Evolutionary conservation across 2,329 filamentous ascomycete species (phyloP).

Genomic region (Fusarium buxicola): DNA sequence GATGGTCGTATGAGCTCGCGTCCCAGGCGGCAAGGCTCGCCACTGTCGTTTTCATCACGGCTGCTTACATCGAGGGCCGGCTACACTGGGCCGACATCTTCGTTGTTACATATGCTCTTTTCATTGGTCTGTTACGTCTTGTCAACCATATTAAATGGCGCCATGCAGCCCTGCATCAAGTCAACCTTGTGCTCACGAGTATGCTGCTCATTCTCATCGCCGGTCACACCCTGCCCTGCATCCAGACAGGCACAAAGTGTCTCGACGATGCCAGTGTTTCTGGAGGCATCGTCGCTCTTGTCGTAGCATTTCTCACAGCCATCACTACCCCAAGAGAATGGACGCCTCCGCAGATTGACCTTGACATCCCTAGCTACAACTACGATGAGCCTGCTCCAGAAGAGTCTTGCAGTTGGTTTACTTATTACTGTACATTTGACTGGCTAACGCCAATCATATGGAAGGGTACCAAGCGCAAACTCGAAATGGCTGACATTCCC

Average conservation of each 20-base stretch:
- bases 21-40: slow-evolving; percentile 56
- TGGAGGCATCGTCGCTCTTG: slow-evolving; percentile 53
- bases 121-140: slow-evolving; percentile 58
- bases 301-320: slow-evolving; percentile 54
- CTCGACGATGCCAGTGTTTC: slow-evolving; percentile 47
- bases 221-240: slow-evolving; percentile 58
- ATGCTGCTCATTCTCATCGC: slow-evolving; percentile 52
- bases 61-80: slow-evolving; percentile 50
- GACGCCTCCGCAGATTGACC: slow-evolving; percentile 57
- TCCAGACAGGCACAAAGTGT: slow-evolving; percentile 52
- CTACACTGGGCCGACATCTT: slow-evolving; percentile 53
- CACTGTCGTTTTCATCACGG: slow-evolving; percentile 54
- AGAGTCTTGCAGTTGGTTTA: slow-evolving; percentile 65
- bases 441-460: slow-evolving; percentile 63
- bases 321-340: slow-evolving; percentile 62
- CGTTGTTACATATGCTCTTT: slow-evolving; percentile 55
- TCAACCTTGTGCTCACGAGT: slow-evolving; percentile 58
- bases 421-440: slow-evolving; percentile 63
- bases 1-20: slow-evolving; percentile 56
- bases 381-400: slow-evolving; percentile 60
- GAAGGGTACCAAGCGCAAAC: slow-evolving; percentile 57
- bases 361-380: slow-evolving; percentile 53
- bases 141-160: slow-evolving; percentile 57
- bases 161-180: slow-evolving; percentile 59
- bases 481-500: slow-evolving; percentile 62